Evolutionary conservation across 768 basidiomycete genomes (phyloP).

Genomic region (Ramaria rubella): DNA sequence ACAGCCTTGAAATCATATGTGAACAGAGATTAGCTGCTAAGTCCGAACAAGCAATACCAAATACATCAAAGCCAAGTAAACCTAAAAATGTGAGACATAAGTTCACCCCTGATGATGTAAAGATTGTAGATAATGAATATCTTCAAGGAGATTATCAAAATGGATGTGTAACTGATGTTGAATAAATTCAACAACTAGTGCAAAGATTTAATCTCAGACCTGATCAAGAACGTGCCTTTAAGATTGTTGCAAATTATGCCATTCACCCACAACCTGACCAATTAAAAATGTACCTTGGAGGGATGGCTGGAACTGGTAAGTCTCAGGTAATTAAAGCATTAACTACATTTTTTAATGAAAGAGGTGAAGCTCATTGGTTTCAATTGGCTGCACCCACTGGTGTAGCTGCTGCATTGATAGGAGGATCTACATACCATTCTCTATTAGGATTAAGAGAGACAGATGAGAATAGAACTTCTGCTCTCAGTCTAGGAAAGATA

Average conservation of each 20-base stretch:
- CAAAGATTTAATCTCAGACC: neutral
- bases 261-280: neutral
- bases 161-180: neutral
- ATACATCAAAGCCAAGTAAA: too few relatives aligned
- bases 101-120: too few relatives aligned
- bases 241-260: too few relatives aligned
- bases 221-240: neutral
- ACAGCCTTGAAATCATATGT: too few relatives aligned
- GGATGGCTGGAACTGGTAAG: too few relatives aligned
- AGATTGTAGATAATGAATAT: neutral
- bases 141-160: neutral
- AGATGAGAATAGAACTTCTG: neutral
- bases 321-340: too few relatives aligned
- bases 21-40: too few relatives aligned
- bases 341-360: too few relatives aligned
- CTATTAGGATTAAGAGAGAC: constrained; percentile 22
- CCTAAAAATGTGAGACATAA: too few relatives aligned
- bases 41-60: too few relatives aligned
- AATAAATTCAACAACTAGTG: neutral
- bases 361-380: constrained; percentile 18
- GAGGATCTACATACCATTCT: constrained; percentile 33
- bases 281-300: too few relatives aligned
- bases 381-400: constrained; percentile 29
- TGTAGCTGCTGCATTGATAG: constrained; percentile 24
- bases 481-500: constrained; percentile 6